Base-by-base conservation (phyloP, 2,329 filamentous ascomycete genomes). In the Kalaharituber pfeilii region DNA sequence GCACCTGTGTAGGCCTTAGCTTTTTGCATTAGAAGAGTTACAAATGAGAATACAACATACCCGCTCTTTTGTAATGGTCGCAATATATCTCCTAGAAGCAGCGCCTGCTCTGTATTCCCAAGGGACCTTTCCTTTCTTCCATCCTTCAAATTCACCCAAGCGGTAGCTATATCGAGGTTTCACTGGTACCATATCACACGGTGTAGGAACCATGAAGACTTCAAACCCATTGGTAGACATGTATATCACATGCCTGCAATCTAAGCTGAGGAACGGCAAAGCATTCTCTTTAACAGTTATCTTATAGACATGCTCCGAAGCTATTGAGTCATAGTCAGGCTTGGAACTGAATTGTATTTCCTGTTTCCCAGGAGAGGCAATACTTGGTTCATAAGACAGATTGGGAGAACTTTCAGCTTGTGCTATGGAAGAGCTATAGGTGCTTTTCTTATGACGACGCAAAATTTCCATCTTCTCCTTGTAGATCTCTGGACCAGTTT, bases 231-330 rank as follows among this genome's bases (percentile, higher is more conserved):
- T 57, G 13, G 50, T 57, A 20, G 55, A 58, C 50, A 62, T 39
- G 45, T 58, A 62, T 18, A 60, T 53, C 6, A 53, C 53, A 52
- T 60, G 51, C 39, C 51, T 57, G 24, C 55, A 57, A 30, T 60
- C 60, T 6, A 55, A 50, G 8, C 57, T 59, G 24, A 60, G 52
- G 18, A 54, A 54, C 36, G 54, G 51, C 18, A 47, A 56, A 39
- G 59, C 60, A 7, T 53, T 59, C 36, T 62, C 59, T 47, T 62
- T 62, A 5, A 54, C 20, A n/a, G 53, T 52, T 18, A 60, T 33
- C 45, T 58, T 60, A 27, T 58, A 60, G 28, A 53, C 25, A 13
- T 53, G 49, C 22, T 59, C 59, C 49, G 52, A 3, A 50, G 22
- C 26, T n/a, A 50, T 50, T 30, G 24, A 22, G 47, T 50, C 47